phyloP scores from a whole-genome alignment of 495 filamentous ascomycete genomes.

The Xylona heveae region DNA sequence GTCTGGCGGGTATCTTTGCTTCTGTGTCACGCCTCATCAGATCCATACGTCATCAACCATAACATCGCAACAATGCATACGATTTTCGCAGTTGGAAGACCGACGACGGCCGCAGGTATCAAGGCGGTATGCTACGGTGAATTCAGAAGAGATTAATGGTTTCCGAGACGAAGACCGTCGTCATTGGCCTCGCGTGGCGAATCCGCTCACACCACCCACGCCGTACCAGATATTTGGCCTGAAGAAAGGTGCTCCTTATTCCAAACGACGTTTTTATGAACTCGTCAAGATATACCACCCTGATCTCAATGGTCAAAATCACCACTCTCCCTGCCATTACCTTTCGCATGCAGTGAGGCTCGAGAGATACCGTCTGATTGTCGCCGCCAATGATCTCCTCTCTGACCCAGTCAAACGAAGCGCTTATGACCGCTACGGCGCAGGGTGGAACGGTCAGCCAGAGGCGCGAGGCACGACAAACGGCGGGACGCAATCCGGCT shows the following conservation, averaged over 20 bases:
- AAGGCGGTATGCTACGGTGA: too few species aligned
- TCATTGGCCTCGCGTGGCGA: constrained; percentile 16
- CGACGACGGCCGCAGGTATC: too few species aligned
- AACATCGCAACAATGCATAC: too few species aligned
- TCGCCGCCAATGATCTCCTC: constrained; percentile 78
- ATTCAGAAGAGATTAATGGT: too few species aligned
- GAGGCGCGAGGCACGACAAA: constrained; percentile 6
- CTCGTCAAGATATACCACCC: constrained; percentile 93
- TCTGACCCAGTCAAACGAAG: constrained; percentile 56
- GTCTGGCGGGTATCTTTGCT: too few species aligned
- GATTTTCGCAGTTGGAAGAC: too few species aligned
- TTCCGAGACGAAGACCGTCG: too few species aligned
- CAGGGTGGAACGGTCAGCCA: constrained; percentile 47
- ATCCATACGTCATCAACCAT: too few species aligned
- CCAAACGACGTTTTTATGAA: constrained; percentile 65
- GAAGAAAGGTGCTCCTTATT: constrained; percentile 42
- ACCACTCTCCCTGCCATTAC: constrained; percentile 24
- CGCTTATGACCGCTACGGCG: constrained; percentile 63
- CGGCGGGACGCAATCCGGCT: too few species aligned
- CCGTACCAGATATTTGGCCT: constrained; percentile 79
- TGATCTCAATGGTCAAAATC: constrained; percentile 32
- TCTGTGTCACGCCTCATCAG: too few species aligned
- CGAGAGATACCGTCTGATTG: constrained; percentile 72
- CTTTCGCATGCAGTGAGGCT: constrained; percentile 34
- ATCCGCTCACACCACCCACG: constrained; percentile 31